These are phyloP conservation scores for Russula olivacea DNA, from an alignment of 768 basidiomycete species.

Conservation along the genomic window DNA sequence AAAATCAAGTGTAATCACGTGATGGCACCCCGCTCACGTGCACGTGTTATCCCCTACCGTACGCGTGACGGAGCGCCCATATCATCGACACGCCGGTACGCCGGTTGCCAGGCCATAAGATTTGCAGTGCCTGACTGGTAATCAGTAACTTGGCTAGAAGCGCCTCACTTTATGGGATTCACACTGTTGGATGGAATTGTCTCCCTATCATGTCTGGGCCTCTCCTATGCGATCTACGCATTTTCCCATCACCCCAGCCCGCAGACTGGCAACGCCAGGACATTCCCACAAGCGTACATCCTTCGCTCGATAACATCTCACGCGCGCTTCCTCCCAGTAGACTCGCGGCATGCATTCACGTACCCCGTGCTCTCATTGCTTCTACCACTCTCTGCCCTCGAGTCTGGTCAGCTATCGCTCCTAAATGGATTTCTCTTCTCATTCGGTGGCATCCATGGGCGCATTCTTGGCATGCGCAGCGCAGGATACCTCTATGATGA, in stretches of 20 bases:
- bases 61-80: no score
- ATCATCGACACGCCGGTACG: no score
- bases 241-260: not conserved
- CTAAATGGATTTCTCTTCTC: conserved; percentile 47
- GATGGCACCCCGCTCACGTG: not conserved
- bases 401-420: conserved; percentile 42
- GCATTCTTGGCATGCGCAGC: conserved; percentile 43
- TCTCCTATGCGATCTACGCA: conserved; percentile 6
- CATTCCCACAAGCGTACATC: conserved; percentile 26
- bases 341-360: not conserved
- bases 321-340: not conserved
- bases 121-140: no score
- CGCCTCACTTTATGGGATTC: not conserved
- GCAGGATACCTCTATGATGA: conserved; percentile 29
- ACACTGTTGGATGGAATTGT: not conserved
- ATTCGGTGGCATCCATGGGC: conserved; percentile 42
- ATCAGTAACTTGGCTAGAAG: not conserved
- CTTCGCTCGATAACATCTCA: conserved; percentile 1
- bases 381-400: conserved; percentile 51
- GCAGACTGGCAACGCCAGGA: conserved; percentile 40
- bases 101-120: no score
- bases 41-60: not conserved
- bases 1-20: not conserved
- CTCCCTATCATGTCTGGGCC: not conserved
- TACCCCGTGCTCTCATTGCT: conserved; percentile 34